These are phyloP conservation scores for Penicillium sp. DNA, from an alignment of 2,329 filamentous ascomycete genomes.

Conservation along the genomic window DNA sequence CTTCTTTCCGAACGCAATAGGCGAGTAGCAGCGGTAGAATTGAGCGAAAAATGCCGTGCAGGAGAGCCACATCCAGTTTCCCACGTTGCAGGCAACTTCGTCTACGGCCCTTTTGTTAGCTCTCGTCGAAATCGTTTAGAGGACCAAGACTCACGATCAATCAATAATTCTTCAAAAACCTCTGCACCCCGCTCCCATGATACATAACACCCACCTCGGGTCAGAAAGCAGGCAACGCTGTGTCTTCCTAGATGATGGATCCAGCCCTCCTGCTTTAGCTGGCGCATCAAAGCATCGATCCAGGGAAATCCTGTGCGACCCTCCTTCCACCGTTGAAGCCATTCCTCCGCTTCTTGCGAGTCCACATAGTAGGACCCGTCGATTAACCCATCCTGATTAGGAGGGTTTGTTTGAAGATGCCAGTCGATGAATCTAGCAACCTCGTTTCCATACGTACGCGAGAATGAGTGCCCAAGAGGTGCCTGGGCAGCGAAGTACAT, in stretches of 20 bases:
- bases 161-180: neutral
- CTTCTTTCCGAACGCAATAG: neutral
- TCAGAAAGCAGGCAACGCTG: neutral
- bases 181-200: neutral
- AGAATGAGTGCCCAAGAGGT: neutral
- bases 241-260: neutral
- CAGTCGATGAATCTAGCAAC: neutral
- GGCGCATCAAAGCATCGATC: neutral
- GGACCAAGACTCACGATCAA: neutral
- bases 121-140: neutral
- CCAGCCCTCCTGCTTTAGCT: neutral
- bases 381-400: neutral
- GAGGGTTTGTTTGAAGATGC: neutral
- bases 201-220: neutral
- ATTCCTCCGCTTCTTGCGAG: neutral
- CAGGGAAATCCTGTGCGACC: neutral
- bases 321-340: neutral
- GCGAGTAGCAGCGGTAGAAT: neutral
- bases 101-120: neutral
- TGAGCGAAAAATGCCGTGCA: neutral
- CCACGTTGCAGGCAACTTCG: neutral
- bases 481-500: neutral
- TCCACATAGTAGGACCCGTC: neutral
- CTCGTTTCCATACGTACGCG: neutral
- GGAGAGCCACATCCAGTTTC: neutral